These are phyloP conservation scores for Chlamydomonas sp. DNA, from an alignment of 139 green algal species.

Conservation along the genomic window DNA sequence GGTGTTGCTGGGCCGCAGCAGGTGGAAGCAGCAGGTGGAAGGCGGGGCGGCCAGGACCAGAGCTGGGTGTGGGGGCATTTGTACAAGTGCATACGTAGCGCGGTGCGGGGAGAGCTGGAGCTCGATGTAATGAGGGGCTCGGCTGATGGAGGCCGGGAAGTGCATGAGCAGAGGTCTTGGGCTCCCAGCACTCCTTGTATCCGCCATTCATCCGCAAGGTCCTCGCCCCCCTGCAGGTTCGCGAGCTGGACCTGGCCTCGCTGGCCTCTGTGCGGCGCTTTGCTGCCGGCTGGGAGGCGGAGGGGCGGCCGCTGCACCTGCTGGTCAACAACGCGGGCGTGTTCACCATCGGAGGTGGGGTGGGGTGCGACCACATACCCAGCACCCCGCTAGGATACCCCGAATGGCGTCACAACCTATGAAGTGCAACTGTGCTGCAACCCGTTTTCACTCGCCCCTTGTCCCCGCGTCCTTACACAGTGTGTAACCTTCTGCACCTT, in stretches of 20 bases:
- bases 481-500: not conserved
- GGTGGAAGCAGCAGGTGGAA: too few relatives aligned
- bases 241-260: conserved; percentile 80
- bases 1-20: too few relatives aligned
- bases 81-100: not conserved
- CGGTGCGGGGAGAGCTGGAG: too few relatives aligned
- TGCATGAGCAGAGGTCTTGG: too few relatives aligned
- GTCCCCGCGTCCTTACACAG: not conserved
- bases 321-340: conserved; percentile 94
- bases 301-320: conserved; percentile 74
- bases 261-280: conserved; percentile 83
- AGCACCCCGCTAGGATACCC: too few relatives aligned
- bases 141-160: too few relatives aligned
- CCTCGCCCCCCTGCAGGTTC: conserved; percentile 58
- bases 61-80: not conserved
- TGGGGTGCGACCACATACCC: not conserved
- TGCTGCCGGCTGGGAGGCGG: conserved; percentile 60
- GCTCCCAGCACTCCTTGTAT: not conserved
- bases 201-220: not conserved
- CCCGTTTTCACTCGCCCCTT: not conserved
- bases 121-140: too few relatives aligned
- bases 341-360: conserved; percentile 76
- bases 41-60: too few relatives aligned
- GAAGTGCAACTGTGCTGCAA: not conserved
- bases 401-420: not conserved